Evolutionary conservation across 257 asterid species (phyloP), one percentile per base, ranked within the genome.

Genomic region (Salvia rosmarinus): DNA sequence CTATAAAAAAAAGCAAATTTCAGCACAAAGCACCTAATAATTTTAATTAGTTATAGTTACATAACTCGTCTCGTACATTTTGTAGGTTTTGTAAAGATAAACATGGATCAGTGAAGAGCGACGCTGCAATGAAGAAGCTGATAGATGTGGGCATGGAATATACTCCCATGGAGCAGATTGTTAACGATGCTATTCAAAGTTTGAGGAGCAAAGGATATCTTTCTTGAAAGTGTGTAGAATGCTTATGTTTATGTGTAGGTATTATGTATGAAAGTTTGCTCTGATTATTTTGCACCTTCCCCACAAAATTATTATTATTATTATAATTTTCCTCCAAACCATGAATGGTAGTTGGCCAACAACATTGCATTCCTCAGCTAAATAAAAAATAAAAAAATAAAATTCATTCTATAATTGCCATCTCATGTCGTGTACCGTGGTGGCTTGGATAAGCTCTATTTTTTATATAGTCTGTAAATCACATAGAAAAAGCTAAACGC

Each of bases 181-280:
- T 92, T 59, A 82, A 77, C 88, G 98, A 92, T 28, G 42, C 96
- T 64, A 89, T 90, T 16, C 90, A 90, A 75, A 85, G 92, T 78
- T 81, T 92, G 88, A 90, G 80, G 86, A 79, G 78, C 79, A 90
- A 82, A 71, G 96, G 95, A 2, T 84, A 81, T 68, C 50, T 90
- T 67, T 78, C 90, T 68, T 86, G 78, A 77, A 46, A 23, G 14
- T 23, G 1, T 19, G 30, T 34, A 5, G 4, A 21, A 3, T 39
- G 20, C 35, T 34, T 55, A 50, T 75, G 52, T 17, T 51, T 61
- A 12, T 37, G 28, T 37, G 37, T 42, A 42, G 47, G 47, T 42
- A 42, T 42, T 42, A 4, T 46, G 51, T 13, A 11, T 3, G 16
- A 11, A 14, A 12, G 16, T 44, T 14, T 13, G 51, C 6, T 44